Evolutionary conservation across 805 yeast species (phyloP).

Genomic region (Metschnikowia dekortorum): DNA sequence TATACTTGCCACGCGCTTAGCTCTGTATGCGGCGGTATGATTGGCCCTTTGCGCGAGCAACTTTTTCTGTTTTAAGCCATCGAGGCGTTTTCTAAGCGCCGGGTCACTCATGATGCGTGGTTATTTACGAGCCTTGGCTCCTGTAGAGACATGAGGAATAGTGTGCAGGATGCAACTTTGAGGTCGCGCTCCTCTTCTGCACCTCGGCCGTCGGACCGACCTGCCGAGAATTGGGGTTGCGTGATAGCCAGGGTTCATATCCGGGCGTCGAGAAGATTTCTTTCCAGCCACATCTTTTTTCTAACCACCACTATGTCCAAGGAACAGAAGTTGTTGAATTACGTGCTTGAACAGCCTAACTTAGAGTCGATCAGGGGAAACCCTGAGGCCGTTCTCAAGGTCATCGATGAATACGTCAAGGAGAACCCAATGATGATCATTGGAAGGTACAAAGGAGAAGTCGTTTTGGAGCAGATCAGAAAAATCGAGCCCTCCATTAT

Average conservation of each 20-base stretch:
- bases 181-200: not conserved
- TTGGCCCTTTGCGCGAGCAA: conserved; percentile 6
- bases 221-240: conserved; percentile 4
- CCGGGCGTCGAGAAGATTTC: not conserved
- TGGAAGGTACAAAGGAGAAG: conserved; percentile 28
- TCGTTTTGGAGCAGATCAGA: conserved; percentile 22
- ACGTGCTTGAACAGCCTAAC: conserved; percentile 21
- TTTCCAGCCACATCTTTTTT: not conserved
- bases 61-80: conserved; percentile 5
- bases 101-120: not conserved
- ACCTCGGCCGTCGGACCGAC: not conserved
- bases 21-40: conserved; percentile 5
- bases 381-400: conserved; percentile 29
- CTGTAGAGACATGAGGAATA: not conserved
- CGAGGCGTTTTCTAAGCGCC: conserved; percentile 4
- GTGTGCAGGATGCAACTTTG: not conserved
- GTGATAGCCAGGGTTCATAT: conserved; percentile 1
- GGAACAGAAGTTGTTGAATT: conserved; percentile 24
- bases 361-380: conserved; percentile 23
- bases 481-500: conserved; percentile 22
- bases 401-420: conserved; percentile 25
- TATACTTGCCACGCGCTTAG: not conserved
- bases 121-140: not conserved
- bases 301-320: conserved; percentile 9
- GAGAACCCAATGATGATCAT: conserved; percentile 25